Percentiles rank a stretch among this genome's conserved stretches.
Evolutionary conservation across 2,329 filamentous ascomycete species (phyloP).

Genomic region (Penicillium freii): DNA sequence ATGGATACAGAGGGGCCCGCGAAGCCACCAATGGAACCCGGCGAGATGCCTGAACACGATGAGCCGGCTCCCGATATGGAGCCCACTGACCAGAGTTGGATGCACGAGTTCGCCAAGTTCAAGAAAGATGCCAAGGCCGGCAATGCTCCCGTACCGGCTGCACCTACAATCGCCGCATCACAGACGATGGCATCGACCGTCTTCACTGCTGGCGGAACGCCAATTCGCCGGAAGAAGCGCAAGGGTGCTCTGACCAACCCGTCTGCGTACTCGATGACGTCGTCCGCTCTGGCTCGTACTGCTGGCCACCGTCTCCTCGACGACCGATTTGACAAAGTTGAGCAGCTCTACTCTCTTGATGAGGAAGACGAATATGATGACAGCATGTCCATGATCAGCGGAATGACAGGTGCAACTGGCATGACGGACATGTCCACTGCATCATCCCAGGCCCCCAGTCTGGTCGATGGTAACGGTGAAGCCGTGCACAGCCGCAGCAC

Average conservation of each 20-base stretch:
- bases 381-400: slow-evolving; percentile 51
- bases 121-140: slow-evolving; percentile 67
- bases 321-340: slow-evolving; percentile 85
- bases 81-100: slow-evolving; percentile 76
- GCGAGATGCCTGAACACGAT: slow-evolving; percentile 39
- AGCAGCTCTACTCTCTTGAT: slow-evolving; percentile 72
- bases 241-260: slow-evolving; percentile 89
- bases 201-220: slow-evolving; percentile 63
- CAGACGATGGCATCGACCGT: slow-evolving; percentile 45
- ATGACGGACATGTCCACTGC: slow-evolving; percentile 53
- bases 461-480: slow-evolving; percentile 39
- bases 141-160: slow-evolving; percentile 38
- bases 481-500: slow-evolving; percentile 66
- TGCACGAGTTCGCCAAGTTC: slow-evolving; percentile 90
- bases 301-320: slow-evolving; percentile 84
- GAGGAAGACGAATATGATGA: slow-evolving; percentile 55
- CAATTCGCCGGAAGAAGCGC: slow-evolving; percentile 77
- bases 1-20: slow-evolving; percentile 41
- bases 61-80: slow-evolving; percentile 45
- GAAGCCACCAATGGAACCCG: slow-evolving; percentile 24
- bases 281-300: slow-evolving; percentile 79
- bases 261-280: slow-evolving; percentile 88
- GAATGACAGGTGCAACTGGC: slow-evolving; percentile 54
- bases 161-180: slow-evolving; percentile 39
- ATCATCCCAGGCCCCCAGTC: slow-evolving; percentile 61